Evolutionary conservation across 108 stramenopile genomes (phyloP), one percentile per base, ranked within the genome.

Genomic region (Aurantiochytrium sp.): DNA sequence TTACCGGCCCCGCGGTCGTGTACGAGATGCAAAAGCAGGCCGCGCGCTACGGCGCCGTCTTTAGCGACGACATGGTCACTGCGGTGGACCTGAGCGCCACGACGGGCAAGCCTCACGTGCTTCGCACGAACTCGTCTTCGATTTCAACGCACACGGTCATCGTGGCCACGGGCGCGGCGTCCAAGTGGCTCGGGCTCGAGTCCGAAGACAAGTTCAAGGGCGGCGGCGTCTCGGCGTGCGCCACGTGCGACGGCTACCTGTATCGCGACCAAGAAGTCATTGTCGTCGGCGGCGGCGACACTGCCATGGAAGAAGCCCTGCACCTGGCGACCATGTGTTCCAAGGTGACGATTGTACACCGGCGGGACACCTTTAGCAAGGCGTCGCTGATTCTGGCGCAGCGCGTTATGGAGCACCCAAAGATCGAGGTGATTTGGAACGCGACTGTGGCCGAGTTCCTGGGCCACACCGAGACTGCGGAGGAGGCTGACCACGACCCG

Each of bases 301-400:
- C 96, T 22, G 97, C 97, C 86, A 97, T 97, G 96, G 97, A 97
- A 90, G 97, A 97, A 93, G 97, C 97, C 0, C 90, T 98, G 22
- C 96, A 96, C 30, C 90, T 98, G 90, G 96, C 97, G 2, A 88
- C 96, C 31, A 96, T 95, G 19, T 92, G 90, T 52, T 65, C 92
- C 69, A 90, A 89, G 68, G 97, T 98, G 68, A 97, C 96, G 31
- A 50, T 98, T 39, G 89, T 98, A 55, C 97, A 97, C 91, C 95
- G 97, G 55, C 86, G 97, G 54, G 97, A 97, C 87, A 88, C 91
- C 22, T 97, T 98, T 86, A 91, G 97, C 39, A 81, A 81, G 39
- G 96, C 97, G 32, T 95, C 95, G 59, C 96, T 95, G 90, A 92
- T 97, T 48, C 89, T 98, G 52, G 95, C 95, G 31, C 92, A 96